Conservation (phyloP, 371 early-diverging fungal species). For the Rhizopus sp. region DNA sequence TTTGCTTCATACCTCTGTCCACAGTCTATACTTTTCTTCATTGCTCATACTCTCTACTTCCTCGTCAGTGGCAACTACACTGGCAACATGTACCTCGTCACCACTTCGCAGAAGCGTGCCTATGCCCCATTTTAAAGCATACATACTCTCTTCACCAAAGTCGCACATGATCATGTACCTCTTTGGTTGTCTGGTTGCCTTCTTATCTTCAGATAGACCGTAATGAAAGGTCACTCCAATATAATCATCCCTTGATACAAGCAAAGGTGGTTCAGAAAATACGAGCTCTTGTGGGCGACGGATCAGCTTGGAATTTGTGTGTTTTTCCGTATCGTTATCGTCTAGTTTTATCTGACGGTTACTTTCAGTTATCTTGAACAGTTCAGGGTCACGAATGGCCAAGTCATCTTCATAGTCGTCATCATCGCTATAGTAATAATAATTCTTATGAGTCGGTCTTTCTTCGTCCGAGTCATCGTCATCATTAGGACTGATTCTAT, state of each 20-base stretch:
- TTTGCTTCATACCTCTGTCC: slow-evolving; percentile 30
- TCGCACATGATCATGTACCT: slow-evolving; percentile 47
- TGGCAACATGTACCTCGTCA: slow-evolving; percentile 56
- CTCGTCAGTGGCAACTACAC: slow-evolving; percentile 52
- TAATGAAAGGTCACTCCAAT: slow-evolving; percentile 43
- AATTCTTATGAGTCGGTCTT: neutral
- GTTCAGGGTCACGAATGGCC: slow-evolving; percentile 51
- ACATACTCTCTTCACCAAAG: slow-evolving; percentile 47
- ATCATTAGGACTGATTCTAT: slow-evolving; percentile 28
- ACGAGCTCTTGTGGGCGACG: slow-evolving; percentile 35
- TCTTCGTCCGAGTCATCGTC: slow-evolving; percentile 32
- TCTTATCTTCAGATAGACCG: slow-evolving; percentile 27
- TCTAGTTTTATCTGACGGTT: slow-evolving; percentile 46
- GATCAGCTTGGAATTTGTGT: slow-evolving; percentile 13
- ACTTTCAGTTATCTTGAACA: slow-evolving; percentile 48
- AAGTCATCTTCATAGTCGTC: slow-evolving; percentile 54
- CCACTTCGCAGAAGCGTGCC: slow-evolving; percentile 40
- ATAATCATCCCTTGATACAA: slow-evolving; percentile 32
- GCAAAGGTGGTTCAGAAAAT: slow-evolving; percentile 42
- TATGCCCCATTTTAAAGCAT: slow-evolving; percentile 40
- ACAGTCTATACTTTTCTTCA: slow-evolving; percentile 39
- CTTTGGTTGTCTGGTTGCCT: slow-evolving; percentile 21
- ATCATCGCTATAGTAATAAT: slow-evolving; percentile 32
- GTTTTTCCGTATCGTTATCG: slow-evolving; percentile 21
- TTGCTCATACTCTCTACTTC: slow-evolving; percentile 37